These are phyloP conservation scores for Nemania serpens DNA, from an alignment of 2,329 filamentous ascomycete species.

Conservation along the genomic window DNA sequence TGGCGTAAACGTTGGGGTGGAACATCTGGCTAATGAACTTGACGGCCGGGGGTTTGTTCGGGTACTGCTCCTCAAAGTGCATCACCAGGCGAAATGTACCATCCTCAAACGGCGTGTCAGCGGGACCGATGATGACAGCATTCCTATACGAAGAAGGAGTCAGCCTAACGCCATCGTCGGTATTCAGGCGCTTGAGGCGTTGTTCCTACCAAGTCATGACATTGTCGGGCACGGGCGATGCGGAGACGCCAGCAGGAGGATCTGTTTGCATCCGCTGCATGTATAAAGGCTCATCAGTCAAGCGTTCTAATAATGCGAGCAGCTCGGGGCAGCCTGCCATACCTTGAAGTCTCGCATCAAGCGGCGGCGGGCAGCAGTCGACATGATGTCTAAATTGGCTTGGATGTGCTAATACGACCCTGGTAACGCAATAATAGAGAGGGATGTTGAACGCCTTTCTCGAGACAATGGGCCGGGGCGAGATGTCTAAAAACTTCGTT, in stretches of 20 bases:
- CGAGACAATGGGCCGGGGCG: neutral
- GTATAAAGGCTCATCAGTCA: slow-evolving; percentile 30
- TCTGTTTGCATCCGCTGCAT: slow-evolving; percentile 96
- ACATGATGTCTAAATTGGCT: slow-evolving; percentile 60
- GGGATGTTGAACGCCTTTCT: neutral
- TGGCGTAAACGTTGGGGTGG: slow-evolving; percentile 97
- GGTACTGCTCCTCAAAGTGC: slow-evolving; percentile 99
- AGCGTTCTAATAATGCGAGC: slow-evolving; percentile 3
- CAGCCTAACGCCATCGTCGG: slow-evolving; percentile 29
- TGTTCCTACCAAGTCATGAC: slow-evolving; percentile 87
- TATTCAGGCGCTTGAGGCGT: slow-evolving; percentile 18
- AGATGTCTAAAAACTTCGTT: neutral
- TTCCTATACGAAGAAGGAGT: slow-evolving; percentile 67
- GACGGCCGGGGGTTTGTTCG: slow-evolving; percentile 95
- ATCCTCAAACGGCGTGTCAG: slow-evolving; percentile 97
- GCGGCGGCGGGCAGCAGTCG: slow-evolving; percentile 90
- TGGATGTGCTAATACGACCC: neutral
- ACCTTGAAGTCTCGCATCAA: slow-evolving; percentile 99
- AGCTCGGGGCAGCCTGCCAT: slow-evolving; percentile 23
- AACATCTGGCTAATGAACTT: slow-evolving; percentile 99
- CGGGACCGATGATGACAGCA: slow-evolving; percentile 95
- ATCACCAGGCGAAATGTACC: slow-evolving; percentile 97
- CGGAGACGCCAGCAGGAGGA: slow-evolving; percentile 93
- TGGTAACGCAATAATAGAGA: neutral
- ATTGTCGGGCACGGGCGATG: slow-evolving; percentile 93